Base-by-base conservation (phyloP, 768 basidiomycete genomes). In the Lentinula edodes region DNA sequence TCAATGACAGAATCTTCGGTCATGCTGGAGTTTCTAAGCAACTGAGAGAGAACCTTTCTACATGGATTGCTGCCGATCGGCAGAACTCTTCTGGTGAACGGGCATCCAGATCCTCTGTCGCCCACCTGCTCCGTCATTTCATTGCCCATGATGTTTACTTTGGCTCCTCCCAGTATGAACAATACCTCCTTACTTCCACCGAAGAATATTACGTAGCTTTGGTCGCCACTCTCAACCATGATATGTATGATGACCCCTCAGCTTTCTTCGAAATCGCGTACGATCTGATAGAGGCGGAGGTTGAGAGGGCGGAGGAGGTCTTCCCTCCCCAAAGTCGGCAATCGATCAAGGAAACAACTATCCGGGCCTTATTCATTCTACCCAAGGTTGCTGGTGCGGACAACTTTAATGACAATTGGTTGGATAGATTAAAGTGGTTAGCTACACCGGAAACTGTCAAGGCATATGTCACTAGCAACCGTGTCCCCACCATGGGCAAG, bases 61-160 rank as follows among this genome's bases (percentile, higher is more conserved):
- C 74, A 13, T 88, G 89, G 85, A 67, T 85, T 9, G 67, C 74
- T 6, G 79, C 69, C 68, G 90, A 90, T 68, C 78, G 89, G 38
- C 32, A 58, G 18, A 71, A 74, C 9, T 69, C 75, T 18, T 8
- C 20, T 28, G 41, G 23, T 2, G 55, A 56, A 42, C 55, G 55
- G 38, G 23, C 55, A 28, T 56, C 55, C 55, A 20, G 38, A 10
- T n/a, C 41, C 23, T 41, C 55, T 23, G 45, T 71, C 72, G 2
- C 67, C 70, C 2, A 80, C n/a, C 41, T 93, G n/a, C 75, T 91
- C 53, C 66, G 73, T 0, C 83, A 87, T 60, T 78, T 92, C 53
- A 71, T 78, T 52, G 75, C 74, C 4, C 84, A 91, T 63, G 75
- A 78, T 32, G 78, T 84, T 61, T 93, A 90, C 65, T 66, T 78